A percentile compares a stretch with the other conserved stretches of the same genome.
phyloP scores from a whole-genome alignment of 1,284 basidiomycete species.

The Apiotrichum domesticum region DNA sequence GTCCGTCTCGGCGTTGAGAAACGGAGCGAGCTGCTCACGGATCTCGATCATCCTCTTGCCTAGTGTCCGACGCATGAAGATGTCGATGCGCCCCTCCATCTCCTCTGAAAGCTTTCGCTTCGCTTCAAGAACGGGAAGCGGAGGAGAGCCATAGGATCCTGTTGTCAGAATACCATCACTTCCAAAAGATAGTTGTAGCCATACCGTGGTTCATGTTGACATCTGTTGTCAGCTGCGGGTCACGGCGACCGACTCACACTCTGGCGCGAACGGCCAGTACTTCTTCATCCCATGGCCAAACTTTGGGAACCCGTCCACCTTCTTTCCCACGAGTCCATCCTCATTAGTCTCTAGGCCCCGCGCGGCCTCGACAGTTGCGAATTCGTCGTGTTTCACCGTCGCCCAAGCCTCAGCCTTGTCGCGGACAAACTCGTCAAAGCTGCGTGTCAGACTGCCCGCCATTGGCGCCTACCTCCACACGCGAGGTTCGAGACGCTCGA shows the following conservation, averaged over 20 bases:
- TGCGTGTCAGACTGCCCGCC: conserved; percentile 14
- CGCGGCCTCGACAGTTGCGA: conserved; percentile 28
- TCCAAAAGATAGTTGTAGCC: conserved; percentile 10
- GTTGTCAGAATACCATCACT: not conserved
- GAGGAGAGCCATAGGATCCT: conserved; percentile 67
- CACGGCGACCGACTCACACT: conserved; percentile 40
- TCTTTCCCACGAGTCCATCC: conserved; percentile 24
- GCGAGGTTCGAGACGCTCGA: conserved; percentile 55
- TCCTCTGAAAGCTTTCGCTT: conserved; percentile 50
- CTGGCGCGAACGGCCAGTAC: conserved; percentile 57
- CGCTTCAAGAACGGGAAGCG: conserved; percentile 56
- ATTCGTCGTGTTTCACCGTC: conserved; percentile 28
- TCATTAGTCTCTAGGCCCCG: conserved; percentile 6
- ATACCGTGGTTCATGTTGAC: conserved; percentile 62
- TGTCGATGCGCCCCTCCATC: conserved; percentile 60
- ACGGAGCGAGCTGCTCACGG: conserved; percentile 54
- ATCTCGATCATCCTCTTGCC: conserved; percentile 49
- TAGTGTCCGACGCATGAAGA: conserved; percentile 54
- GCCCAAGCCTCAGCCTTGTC: conserved; percentile 37
- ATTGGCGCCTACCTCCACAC: conserved; percentile 64
- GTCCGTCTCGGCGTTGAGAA: conserved; percentile 57
- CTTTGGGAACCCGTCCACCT: conserved; percentile 27
- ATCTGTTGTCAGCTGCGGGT: conserved; percentile 32
- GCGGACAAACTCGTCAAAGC: conserved; percentile 32
- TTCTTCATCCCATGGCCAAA: conserved; percentile 59